Base-by-base conservation (phyloP, 352 stramenopile species). In the Phytophthora foliorum region DNA sequence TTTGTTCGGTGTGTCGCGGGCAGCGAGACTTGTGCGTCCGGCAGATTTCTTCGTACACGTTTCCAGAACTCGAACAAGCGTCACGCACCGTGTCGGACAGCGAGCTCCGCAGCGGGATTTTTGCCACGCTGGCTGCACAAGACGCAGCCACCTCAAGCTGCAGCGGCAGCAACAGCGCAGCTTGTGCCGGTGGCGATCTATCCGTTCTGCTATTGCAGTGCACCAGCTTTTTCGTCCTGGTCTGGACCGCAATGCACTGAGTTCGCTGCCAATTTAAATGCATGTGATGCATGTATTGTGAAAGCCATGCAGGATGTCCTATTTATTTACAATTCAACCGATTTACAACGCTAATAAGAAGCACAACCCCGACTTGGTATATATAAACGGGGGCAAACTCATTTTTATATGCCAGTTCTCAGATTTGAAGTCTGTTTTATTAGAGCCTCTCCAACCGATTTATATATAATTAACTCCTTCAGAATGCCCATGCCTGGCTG, bases 1-100 rank as follows among this genome's bases (percentile, higher is more conserved):
- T 90, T 17, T 93, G 82, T 44, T 77, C 74, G 1, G 71, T 91
- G 19, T 91, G 84, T 58, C 72, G 72, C 6, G 75, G 75, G 17
- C 73, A 77, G 52, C 49, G 58, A 50, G 72, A 61, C 45, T 57
- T 69, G 6, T 89, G 82, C 58, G 68, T 83, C 6, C 52, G 69
- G 0, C 74, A 76, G 44, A 61, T 75, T n/a, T 72, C 72, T 6
- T 67, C 66, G 9, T 79, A 85, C 44, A 66, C 48, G n/a, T 91
- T 91, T 41, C 76, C 78, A 16, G 63, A 57, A 48, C 72, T 90
- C n/a, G 50, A 50, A 1, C 61, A 69, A 29, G 74, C 54, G 2
- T 27, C 63, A 1, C 59, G 74, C 6, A 69, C 67, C 2, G 61
- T 84, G 19, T 55, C 70, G 4, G 50, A 74, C 16, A 67, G 42